Base-by-base conservation (phyloP, 805 yeast genomes). In the Myxozyma vanderwaltii region DNA sequence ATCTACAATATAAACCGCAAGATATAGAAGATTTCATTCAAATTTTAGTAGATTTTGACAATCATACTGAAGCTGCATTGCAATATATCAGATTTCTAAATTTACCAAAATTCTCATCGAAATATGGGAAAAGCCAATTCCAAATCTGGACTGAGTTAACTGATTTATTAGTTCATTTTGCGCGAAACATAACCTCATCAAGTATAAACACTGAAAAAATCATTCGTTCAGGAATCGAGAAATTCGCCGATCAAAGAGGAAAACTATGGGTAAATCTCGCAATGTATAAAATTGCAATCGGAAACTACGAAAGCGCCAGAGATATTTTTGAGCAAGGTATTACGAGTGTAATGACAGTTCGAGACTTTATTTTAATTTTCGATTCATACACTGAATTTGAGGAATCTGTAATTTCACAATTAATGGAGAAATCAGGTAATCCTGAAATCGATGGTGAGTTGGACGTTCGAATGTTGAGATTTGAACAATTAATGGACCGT, bases 351-450 rank as follows among this genome's bases (percentile, higher is more conserved):
- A 51, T 70, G 4, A 81, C 89, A 0, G 72, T 86, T 3, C 75
- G 75, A 38, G 91, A 87, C 61, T 89, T 89, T 69, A 79, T 86
- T 0, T 67, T 76, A 21, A 75, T 88, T 0, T 89, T 82, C 70
- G 91, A 88, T 68, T 74, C 82, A 2, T 83, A 81, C 64, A 72
- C 83, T 4, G 86, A 85, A 63, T 77, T 84, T 69, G 84, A 84
- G 68, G 92, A 86, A 61, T 63, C 76, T 2, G 60, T 76, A 27
- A 67, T 83, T n/a, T 68, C 75, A 1, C 63, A 55, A 19, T 45
- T 74, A 36, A 68, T 78, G 63, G 69, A 68, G n/a, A 51, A 47
- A 6, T 60, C 68, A 3, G 63, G 68, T 2, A 64, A 61, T 1
- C n/a, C 35, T 12, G 52, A 45, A 13, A 48, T 24, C 12, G 68